These are phyloP conservation scores for Phlyctochytrium bullatum DNA, from an alignment of 192 early-diverging fungal species.

Conservation along the genomic window DNA sequence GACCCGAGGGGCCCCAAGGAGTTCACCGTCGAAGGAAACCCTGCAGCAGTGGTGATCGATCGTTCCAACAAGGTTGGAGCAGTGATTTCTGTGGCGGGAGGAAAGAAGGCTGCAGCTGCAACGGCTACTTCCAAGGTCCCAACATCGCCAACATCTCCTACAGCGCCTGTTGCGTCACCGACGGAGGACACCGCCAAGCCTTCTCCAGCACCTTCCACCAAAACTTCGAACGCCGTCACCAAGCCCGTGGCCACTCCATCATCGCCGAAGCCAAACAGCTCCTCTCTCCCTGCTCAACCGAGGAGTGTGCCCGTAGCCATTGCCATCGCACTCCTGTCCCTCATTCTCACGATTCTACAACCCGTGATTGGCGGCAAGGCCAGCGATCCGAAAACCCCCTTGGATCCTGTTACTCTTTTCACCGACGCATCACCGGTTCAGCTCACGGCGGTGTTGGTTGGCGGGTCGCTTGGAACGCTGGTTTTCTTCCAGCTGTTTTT, in stretches of 20 bases:
- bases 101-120: not conserved
- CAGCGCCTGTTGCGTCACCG: not conserved
- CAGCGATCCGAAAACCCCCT: not conserved
- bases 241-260: not conserved
- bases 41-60: not conserved
- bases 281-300: not conserved
- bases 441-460: not conserved
- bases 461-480: not conserved
- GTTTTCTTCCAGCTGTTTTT: not conserved
- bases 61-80: not conserved
- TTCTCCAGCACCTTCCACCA: not conserved
- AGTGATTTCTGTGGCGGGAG: not conserved
- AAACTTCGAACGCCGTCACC: not conserved
- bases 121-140: not conserved
- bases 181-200: not conserved
- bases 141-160: not conserved
- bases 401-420: not conserved
- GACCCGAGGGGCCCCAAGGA: not conserved
- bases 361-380: not conserved
- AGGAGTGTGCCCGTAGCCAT: constrained; percentile 5
- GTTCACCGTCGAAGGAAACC: constrained; percentile 1
- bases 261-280: not conserved
- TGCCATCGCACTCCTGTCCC: not conserved
- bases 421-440: not conserved
- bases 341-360: not conserved